These are phyloP conservation scores for Russula virescens DNA, from an alignment of 768 basidiomycete species.

Conservation along the genomic window DNA sequence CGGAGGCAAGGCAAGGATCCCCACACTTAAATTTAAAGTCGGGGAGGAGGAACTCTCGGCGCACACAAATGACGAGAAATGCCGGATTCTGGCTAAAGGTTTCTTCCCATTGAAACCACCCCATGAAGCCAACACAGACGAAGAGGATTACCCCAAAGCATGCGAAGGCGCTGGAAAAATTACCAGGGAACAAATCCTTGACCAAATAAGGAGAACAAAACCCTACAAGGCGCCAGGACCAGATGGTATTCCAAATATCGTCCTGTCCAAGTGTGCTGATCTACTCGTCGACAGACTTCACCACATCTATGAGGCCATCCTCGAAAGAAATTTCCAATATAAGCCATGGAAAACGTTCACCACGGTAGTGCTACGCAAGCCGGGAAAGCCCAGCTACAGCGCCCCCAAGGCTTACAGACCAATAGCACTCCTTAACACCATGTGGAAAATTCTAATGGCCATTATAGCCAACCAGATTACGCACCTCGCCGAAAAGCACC, in stretches of 20 bases:
- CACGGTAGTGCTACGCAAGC: conserved; percentile 23
- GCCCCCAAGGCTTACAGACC: neutral
- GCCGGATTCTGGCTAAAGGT: neutral
- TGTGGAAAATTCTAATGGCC: neutral
- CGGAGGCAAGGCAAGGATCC: neutral
- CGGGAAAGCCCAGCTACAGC: neutral
- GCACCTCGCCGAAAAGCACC: neutral
- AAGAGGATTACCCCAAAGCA: conserved; percentile 4
- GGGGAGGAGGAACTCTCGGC: neutral
- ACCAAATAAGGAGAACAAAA: fast-evolving
- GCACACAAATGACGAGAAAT: neutral
- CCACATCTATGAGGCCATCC: neutral
- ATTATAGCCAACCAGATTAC: neutral
- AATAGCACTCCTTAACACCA: neutral
- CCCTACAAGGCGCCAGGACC: neutral
- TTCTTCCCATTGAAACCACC: no score
- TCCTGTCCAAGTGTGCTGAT: neutral
- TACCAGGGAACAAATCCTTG: neutral
- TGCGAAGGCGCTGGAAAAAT: neutral
- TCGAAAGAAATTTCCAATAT: fast-evolving
- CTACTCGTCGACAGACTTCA: neutral
- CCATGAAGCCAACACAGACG: conserved; percentile 10
- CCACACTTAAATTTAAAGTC: neutral
- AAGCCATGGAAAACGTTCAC: neutral
- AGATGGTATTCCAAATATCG: neutral